Base-by-base conservation (phyloP, 306 rosid genomes). In the Vigna hirtella region DNA sequence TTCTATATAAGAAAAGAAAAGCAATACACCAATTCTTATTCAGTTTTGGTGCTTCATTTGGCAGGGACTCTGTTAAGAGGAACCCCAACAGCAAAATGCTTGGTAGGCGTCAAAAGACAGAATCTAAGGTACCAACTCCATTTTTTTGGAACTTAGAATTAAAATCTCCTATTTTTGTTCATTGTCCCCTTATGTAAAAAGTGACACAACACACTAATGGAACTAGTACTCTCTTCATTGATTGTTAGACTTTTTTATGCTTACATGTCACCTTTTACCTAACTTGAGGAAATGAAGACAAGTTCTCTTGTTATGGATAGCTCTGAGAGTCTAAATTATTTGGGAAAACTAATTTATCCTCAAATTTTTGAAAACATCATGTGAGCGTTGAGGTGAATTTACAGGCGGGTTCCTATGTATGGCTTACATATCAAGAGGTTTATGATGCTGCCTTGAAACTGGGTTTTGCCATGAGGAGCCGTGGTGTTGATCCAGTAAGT, bases 51-150 rank as follows among this genome's bases (percentile, higher is more conserved):
- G 79, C 8, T 77, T 79, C 69, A 30, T 34, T 65, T 80, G 9
- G 76, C 85, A 94, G 97, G 58, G 90, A 81, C 76, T 90, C 98
- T n/a, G 95, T 66, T 67, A 82, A 89, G 88, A 94, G 85, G 82
- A 84, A 73, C 77, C 97, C 94, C 20, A 77, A 66, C 69, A 76
- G 68, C 57, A 93, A 77, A 58, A 86, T 94, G 96, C 87, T 94
- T 45, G 98, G 98, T 34, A 81, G 84, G 68, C 93, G 97, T 64
- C 86, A 88, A 72, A 83, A 84, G 82, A 83, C 63, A 2, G 89
- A 92, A 13, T 89, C 88, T 48, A 82, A 92, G 93, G 97, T 92
- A 79, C 12, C 1, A 47, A 56, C 16, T 40, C 17, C 58, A 2
- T 62, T 53, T 53, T 14, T 40, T 51, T 14, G 34, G 18, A 42